Percentiles rank a stretch among this genome's conserved stretches.
phyloP scores from a whole-genome alignment of 2,329 filamentous ascomycete genomes.

The Dendryphion nanum region DNA sequence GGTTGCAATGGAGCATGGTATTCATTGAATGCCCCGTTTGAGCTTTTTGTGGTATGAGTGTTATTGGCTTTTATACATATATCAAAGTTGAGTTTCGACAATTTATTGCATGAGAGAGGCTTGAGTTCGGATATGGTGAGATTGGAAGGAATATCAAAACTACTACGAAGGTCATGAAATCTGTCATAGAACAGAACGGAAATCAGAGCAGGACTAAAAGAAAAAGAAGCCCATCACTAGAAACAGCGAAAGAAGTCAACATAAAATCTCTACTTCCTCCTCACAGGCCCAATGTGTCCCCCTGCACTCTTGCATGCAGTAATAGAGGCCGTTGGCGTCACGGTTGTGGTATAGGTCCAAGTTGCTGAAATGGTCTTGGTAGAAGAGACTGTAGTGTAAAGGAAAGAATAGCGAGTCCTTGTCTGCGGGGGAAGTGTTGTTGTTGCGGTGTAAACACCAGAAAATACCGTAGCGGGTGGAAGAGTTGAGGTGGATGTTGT shows the following conservation, averaged over 20 bases:
- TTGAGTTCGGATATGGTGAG: neutral
- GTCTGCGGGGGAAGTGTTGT: conserved; percentile 38
- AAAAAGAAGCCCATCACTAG: neutral
- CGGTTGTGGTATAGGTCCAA: conserved; percentile 31
- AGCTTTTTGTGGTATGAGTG: no score
- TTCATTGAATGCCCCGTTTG: no score
- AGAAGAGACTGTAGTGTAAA: conserved; percentile 23
- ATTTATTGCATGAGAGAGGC: conserved; percentile 5
- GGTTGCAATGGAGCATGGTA: no score
- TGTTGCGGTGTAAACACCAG: conserved; percentile 31
- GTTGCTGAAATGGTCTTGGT: conserved; percentile 36
- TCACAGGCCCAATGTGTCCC: conserved; percentile 25
- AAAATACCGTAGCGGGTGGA: conserved; percentile 36
- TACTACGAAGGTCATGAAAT: neutral
- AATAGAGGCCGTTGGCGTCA: conserved; percentile 36
- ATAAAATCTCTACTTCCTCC: conserved; percentile 4
- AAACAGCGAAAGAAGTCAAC: no score
- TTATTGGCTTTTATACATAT: no score
- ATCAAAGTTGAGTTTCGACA: neutral
- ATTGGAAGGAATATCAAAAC: neutral
- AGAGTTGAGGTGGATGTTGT: conserved; percentile 26
- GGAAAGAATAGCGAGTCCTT: conserved; percentile 25
- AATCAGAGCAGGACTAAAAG: neutral
- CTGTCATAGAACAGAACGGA: neutral
- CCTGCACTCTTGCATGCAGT: conserved; percentile 34